These are phyloP conservation scores for Fistulinella staudtii DNA, from an alignment of 1,284 basidiomycete species.

Conservation along the genomic window DNA sequence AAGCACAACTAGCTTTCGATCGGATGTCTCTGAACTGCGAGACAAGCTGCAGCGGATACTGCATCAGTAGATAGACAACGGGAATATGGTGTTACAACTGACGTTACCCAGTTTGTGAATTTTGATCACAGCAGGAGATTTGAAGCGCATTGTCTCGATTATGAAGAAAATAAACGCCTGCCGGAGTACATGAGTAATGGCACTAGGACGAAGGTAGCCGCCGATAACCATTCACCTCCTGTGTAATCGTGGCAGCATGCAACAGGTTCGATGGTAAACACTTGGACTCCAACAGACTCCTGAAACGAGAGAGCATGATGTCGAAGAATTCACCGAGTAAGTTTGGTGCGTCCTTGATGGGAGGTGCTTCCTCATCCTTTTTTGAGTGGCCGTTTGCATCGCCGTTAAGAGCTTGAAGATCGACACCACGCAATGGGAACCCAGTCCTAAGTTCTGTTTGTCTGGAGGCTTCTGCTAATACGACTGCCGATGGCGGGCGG, in stretches of 20 bases:
- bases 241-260: constrained; percentile 65
- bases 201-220: constrained; percentile 1
- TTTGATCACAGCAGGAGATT: constrained; percentile 61
- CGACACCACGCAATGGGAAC: constrained; percentile 59
- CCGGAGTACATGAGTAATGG: constrained; percentile 1
- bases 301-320: constrained; percentile 50
- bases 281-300: constrained; percentile 36
- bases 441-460: constrained; percentile 67
- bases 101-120: constrained; percentile 68
- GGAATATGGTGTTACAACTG: constrained; percentile 20
- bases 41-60: constrained; percentile 47
- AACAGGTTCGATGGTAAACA: constrained; percentile 49
- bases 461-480: constrained; percentile 69
- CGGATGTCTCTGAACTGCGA: constrained; percentile 62
- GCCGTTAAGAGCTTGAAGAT: constrained; percentile 45
- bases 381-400: constrained; percentile 50
- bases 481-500: constrained; percentile 62
- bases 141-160: constrained; percentile 67
- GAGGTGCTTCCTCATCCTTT: constrained; percentile 66
- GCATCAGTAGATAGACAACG: background rate
- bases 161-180: constrained; percentile 67
- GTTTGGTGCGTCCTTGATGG: constrained; percentile 56
- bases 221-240: constrained; percentile 50
- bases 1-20: constrained; percentile 43
- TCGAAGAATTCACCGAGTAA: constrained; percentile 58